A percentile compares a stretch with the other conserved stretches of the same genome.
These are phyloP conservation scores for Kingdonia uniflora DNA, from an alignment of 164 flowering plant genomes.

Conservation along the genomic window DNA sequence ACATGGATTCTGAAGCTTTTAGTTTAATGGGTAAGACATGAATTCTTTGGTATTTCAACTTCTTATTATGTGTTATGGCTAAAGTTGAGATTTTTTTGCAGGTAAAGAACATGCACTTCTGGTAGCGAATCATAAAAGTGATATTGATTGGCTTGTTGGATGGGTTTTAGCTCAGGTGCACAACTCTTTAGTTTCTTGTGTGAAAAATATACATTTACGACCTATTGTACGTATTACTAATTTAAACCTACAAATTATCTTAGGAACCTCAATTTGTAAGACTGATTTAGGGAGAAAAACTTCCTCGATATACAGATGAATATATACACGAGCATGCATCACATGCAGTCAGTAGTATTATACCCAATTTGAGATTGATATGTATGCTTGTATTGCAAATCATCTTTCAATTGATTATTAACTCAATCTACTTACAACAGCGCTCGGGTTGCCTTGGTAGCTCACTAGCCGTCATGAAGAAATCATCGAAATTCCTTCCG, in stretches of 20 bases:
- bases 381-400: background rate
- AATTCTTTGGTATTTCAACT: background rate
- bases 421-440: slow-evolving; percentile 26
- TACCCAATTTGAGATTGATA: background rate
- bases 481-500: slow-evolving; percentile 82
- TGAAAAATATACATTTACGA: background rate
- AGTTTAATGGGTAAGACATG: slow-evolving; percentile 58
- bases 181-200: slow-evolving; percentile 1
- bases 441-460: slow-evolving; percentile 93
- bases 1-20: slow-evolving; percentile 61
- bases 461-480: slow-evolving; percentile 87
- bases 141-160: slow-evolving; percentile 98
- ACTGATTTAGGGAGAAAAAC: too few relatives aligned
- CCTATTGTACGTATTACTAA: background rate
- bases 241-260: background rate
- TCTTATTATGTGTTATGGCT: too few relatives aligned
- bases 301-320: background rate
- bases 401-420: background rate
- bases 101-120: slow-evolving; percentile 93
- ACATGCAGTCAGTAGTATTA: background rate
- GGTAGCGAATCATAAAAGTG: slow-evolving; percentile 76
- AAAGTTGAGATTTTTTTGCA: slow-evolving; percentile 20
- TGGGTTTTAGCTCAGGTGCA: slow-evolving; percentile 92
- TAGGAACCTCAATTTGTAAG: too few relatives aligned
- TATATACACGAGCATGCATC: background rate